Base-by-base conservation (phyloP, 257 asterid genomes). In the Capsicum rhomboideum region DNA sequence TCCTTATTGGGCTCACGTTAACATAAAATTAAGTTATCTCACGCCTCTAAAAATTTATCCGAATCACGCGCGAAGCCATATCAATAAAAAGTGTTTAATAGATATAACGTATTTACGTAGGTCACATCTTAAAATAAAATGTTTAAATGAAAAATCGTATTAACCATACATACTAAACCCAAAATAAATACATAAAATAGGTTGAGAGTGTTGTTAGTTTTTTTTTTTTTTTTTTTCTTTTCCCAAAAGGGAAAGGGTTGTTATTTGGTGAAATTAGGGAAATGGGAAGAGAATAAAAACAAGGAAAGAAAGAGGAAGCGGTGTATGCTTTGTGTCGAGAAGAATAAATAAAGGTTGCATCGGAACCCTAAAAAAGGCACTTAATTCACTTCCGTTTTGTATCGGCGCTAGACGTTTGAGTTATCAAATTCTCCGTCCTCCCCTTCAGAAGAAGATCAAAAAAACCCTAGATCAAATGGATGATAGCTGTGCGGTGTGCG, bases 401-500 rank as follows among this genome's bases (percentile, higher is more conserved):
- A 34, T 68, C 78, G 50, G 28, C 78, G 79, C 79, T 14, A 40
- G 28, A 34, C 78, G 29, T 16, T 20, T 46, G n/a, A 6, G 40
- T 34, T 46, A n/a, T 23, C 5, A 74, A 46, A 74, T 26, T 49
- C 42, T 6, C 14, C 59, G 8, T 4, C 5, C 44, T 31, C 37
- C 4, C 37, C 37, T 4, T 1, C 4, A 31, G 37, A 31, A 31
- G 37, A 31, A 31, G 44, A 40, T 1, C 7, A 12, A 7, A 49
- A 11, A 13, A 75, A 50, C 80, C 86, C 80, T 84, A 84, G 69
- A 64, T 84, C 72, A 68, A 59, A 97, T 97, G 99, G 99, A 97
- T 82, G 99, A 97, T 86, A 93, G 92, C 83, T 97, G 99, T 80
- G 99, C 98, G 5, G 99, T 97, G 40, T 97, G 99, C 84, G 98